Percentiles rank a stretch among this genome's conserved stretches.
phyloP scores from a whole-genome alignment of 2,329 filamentous ascomycete species.

The Elsinoe australis region DNA sequence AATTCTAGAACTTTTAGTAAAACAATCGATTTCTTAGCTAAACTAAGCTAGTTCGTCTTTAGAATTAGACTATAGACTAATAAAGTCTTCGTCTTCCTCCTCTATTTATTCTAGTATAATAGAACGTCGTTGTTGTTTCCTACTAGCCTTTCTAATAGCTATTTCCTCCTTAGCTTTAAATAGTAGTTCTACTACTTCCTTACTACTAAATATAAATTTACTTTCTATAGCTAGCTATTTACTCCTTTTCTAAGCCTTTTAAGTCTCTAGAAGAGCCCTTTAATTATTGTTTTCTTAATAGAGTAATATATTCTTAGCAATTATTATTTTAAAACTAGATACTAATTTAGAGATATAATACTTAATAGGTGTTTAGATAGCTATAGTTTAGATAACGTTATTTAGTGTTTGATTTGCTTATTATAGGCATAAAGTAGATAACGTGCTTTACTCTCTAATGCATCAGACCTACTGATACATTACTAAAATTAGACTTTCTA shows the following conservation, averaged over 20 bases:
- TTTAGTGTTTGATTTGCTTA: background rate
- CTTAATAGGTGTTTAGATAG: background rate
- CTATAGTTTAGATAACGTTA: background rate
- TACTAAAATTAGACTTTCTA: background rate
- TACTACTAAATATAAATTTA: background rate
- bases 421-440: background rate
- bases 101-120: background rate
- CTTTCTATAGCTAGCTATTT: background rate
- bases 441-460: background rate
- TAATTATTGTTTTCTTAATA: background rate
- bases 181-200: background rate
- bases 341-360: background rate
- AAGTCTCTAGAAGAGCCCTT: background rate
- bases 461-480: background rate
- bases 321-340: background rate
- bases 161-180: background rate
- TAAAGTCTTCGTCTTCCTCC: background rate
- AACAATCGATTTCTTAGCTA: background rate
- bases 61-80: background rate
- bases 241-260: background rate
- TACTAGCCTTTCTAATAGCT: background rate
- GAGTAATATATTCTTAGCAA: background rate
- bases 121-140: background rate
- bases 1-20: background rate
- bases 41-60: background rate